phyloP scores from a whole-genome alignment of 305 asterid genomes.

The Ilex paraguariensis region DNA sequence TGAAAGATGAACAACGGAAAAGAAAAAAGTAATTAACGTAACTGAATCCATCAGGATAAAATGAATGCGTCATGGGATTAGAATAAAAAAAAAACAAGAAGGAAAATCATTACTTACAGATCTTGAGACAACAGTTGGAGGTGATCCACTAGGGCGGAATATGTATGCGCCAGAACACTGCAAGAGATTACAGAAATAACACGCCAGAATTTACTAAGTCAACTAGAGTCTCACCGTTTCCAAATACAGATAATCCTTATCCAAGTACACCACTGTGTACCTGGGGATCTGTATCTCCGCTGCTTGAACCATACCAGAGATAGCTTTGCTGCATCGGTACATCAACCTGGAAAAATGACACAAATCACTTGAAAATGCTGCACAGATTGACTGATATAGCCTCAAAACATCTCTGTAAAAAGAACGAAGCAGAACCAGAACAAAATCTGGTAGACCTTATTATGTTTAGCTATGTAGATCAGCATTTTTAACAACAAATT shows the following conservation, averaged over 20 bases:
- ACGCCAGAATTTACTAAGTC: background rate
- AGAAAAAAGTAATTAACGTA: too few species aligned
- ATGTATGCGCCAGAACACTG: slow-evolving; percentile 85
- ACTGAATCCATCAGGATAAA: too few species aligned
- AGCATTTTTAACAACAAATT: too few species aligned
- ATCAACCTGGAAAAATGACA: slow-evolving; percentile 46
- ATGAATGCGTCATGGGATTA: background rate
- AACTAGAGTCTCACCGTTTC: too few species aligned
- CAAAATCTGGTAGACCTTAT: too few species aligned
- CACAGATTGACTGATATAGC: too few species aligned
- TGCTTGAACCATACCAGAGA: slow-evolving; percentile 68
- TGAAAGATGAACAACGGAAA: background rate
- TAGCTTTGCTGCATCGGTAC: slow-evolving; percentile 78
- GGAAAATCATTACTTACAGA: slow-evolving; percentile 39
- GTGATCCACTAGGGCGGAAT: slow-evolving; percentile 63
- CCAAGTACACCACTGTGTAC: slow-evolving; percentile 16
- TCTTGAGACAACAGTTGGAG: slow-evolving; percentile 54
- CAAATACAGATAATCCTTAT: too few species aligned
- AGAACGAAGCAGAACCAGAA: too few species aligned
- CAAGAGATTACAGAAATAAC: slow-evolving; percentile 14
- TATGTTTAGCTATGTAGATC: too few species aligned
- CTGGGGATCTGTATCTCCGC: slow-evolving; percentile 52
- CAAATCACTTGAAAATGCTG: slow-evolving; percentile 1
- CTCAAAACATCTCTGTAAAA: too few species aligned
- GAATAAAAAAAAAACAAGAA: slow-evolving; percentile 8